These are phyloP conservation scores for Chaetoceros tenuissimus DNA, from an alignment of 108 stramenopile species.

Conservation along the genomic window DNA sequence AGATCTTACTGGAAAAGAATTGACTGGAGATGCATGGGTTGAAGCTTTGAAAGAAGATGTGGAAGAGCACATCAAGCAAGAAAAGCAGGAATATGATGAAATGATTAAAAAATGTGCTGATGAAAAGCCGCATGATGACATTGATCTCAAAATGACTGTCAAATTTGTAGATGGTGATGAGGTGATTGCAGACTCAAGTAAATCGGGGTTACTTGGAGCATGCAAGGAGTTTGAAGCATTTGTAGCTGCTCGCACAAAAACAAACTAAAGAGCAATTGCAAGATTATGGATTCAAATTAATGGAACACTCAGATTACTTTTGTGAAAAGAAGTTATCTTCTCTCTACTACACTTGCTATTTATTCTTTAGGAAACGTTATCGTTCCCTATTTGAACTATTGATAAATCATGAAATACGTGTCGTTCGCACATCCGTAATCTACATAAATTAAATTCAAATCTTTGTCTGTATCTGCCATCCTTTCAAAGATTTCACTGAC, in stretches of 20 bases:
- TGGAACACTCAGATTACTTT: no score
- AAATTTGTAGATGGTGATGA: conserved; percentile 61
- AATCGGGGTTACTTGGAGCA: conserved; percentile 32
- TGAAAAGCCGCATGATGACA: conserved; percentile 6
- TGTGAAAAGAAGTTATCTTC: not conserved
- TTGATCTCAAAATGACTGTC: conserved; percentile 60
- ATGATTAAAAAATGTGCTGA: conserved; percentile 15
- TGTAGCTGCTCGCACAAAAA: conserved; percentile 20
- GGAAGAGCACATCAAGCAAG: conserved; percentile 47
- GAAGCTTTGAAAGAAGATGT: conserved; percentile 38
- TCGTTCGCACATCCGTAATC: not conserved
- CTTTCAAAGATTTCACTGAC: not conserved
- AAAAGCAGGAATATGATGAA: conserved; percentile 43
- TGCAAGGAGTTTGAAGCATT: conserved; percentile 60
- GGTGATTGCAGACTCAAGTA: conserved; percentile 47
- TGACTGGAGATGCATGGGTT: conserved; percentile 60
- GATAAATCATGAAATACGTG: not conserved
- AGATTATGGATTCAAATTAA: no score
- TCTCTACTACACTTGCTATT: not conserved
- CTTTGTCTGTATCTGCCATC: not conserved
- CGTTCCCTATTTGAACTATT: no score
- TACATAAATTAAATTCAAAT: not conserved
- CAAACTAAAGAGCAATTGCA: not conserved
- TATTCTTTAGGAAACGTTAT: no score
- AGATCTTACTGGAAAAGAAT: conserved; percentile 51